Evolutionary conservation across 2,329 filamentous ascomycete genomes (phyloP).

Genomic region (Curvularia sp.): DNA sequence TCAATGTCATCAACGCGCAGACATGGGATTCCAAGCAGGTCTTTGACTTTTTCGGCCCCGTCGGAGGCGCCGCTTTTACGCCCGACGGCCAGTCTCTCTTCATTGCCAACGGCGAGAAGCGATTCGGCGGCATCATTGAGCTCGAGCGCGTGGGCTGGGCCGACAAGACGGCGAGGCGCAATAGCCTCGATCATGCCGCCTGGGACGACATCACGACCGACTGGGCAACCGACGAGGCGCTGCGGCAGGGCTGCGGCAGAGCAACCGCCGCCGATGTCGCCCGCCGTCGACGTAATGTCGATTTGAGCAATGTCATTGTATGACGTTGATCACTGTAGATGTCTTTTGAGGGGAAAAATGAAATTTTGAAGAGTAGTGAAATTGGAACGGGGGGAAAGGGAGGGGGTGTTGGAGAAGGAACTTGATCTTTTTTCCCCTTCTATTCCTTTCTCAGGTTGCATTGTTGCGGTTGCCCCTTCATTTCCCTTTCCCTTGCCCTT

Average conservation of each 20-base stretch:
- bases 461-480: no score
- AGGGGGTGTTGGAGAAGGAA: neutral
- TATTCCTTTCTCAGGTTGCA: neutral
- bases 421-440: neutral
- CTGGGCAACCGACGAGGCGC: constrained; percentile 34
- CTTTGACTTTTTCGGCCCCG: constrained; percentile 77
- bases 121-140: constrained; percentile 71
- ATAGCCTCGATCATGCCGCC: constrained; percentile 5
- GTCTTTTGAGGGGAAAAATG: constrained; percentile 1
- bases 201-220: constrained; percentile 28
- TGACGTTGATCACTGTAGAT: constrained; percentile 43
- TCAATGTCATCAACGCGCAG: constrained; percentile 73
- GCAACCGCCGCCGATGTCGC: constrained; percentile 24
- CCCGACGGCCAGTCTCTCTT: constrained; percentile 73
- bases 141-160: constrained; percentile 59
- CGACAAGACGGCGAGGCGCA: constrained; percentile 19
- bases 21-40: constrained; percentile 71
- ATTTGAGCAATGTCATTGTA: constrained; percentile 37
- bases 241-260: constrained; percentile 20
- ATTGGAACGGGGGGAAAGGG: neutral
- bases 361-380: neutral
- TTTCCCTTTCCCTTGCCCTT: no score
- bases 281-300: constrained; percentile 35
- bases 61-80: constrained; percentile 72
- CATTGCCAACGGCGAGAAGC: constrained; percentile 70